Evolutionary conservation across 495 filamentous ascomycete genomes (phyloP), one percentile per base, ranked within the genome.

Genomic region (Aspergillus bridgeri): DNA sequence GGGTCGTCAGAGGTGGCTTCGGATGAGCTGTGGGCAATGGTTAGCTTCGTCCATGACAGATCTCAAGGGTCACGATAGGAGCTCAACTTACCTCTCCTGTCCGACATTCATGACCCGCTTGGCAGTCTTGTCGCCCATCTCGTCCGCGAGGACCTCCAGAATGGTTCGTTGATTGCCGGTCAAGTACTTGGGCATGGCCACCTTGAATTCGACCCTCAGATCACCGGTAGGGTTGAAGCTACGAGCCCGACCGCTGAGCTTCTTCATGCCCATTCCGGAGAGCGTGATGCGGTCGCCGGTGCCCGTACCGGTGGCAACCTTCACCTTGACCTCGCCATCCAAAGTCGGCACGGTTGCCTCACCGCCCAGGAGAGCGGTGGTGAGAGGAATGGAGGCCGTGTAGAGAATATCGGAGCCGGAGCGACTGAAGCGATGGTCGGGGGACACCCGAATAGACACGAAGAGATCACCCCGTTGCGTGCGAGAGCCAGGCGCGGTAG

Each of bases 121-220:
- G n/a, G 94, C 94, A 18, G 83, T 89, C 73, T 91, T 88, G 68
- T 98, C 94, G 13, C 82, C 83, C 80, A 97, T 84, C 77, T 98
- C 94, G 63, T 98, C 92, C 25, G 94, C 94, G 46, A 98, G 82
- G 79, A 97, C 91, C 74, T 98, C 94, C 57, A 97, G 69, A 27
- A 98, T 87, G 0, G 88, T 91, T 38, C 95, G 82, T 76, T 98
- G 93, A 72, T 94, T 96, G 20, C 83, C 77, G 21, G 84, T 90
- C 64, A 98, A 77, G 65, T 91, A 95, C 73, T 95, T 97, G 13
- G 94, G 94, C 90, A 97, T 96, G 25, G 82, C 70, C 15, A 98
- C 89, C 76, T 91, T 93, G 79, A 95, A 98, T 70, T 98, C 95
- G 7, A 98, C 91, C 64, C 83, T 86, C 25, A 98, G 73, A 62